A percentile compares a stretch with the other conserved stretches of the same genome.
Evolutionary conservation across 805 yeast species (phyloP).

Genomic region (Priceomyces haplophilus): DNA sequence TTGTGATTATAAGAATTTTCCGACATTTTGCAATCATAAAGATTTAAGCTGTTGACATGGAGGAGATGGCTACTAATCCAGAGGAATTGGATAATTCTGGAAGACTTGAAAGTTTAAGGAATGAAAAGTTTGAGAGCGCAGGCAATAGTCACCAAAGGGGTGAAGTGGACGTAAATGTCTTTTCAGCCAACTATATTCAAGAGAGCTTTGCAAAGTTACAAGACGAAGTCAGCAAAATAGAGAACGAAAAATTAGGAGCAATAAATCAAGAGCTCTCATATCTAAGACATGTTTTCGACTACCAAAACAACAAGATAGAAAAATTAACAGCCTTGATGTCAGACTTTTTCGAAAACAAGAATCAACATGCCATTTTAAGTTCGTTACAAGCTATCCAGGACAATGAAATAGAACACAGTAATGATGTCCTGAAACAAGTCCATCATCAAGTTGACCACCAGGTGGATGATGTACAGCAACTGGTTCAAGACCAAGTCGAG

Average conservation of each 20-base stretch:
- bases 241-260: conserved; percentile 22
- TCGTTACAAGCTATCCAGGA: conserved; percentile 30
- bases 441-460: conserved; percentile 20
- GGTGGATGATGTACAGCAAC: conserved; percentile 12
- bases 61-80: conserved; percentile 8
- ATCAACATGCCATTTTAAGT: conserved; percentile 23
- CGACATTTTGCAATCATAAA: conserved; percentile 13
- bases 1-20: conserved; percentile 4
- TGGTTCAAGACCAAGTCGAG: conserved; percentile 9
- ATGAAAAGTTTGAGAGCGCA: conserved; percentile 5
- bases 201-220: conserved; percentile 11
- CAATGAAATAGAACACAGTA: conserved; percentile 18
- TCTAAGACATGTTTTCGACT: conserved; percentile 35
- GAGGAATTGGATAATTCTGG: conserved; percentile 7
- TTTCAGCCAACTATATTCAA: conserved; percentile 9
- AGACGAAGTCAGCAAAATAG: conserved; percentile 18
- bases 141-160: conserved; percentile 2
- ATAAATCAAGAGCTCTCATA: conserved; percentile 33
- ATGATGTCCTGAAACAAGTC: conserved; percentile 20
- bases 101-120: conserved; percentile 7
- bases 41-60: conserved; percentile 7
- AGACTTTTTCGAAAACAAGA: conserved; percentile 30
- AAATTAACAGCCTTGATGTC: conserved; percentile 33
- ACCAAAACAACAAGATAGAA: conserved; percentile 37
- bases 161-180: conserved; percentile 7